phyloP scores from a whole-genome alignment of 192 early-diverging fungal genomes.

The Obelidium mucronatum region DNA sequence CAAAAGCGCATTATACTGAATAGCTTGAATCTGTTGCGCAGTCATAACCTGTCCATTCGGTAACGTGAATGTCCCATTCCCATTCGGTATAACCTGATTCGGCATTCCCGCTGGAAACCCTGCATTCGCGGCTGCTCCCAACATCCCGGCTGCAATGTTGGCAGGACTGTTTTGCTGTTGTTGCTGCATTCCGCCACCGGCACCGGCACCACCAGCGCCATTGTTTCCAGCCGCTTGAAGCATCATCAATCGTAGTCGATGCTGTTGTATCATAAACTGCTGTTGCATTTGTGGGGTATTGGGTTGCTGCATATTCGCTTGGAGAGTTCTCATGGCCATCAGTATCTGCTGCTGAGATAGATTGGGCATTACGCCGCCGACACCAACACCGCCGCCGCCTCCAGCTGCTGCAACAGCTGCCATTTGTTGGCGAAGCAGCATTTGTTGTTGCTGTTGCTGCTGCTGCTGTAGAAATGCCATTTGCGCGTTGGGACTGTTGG shows the following conservation, averaged over 20 bases:
- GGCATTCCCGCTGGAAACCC: neutral
- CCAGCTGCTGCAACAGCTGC: constrained; percentile 2
- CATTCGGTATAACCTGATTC: neutral
- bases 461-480: no score
- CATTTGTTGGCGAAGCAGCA: neutral
- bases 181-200: neutral
- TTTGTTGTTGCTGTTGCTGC: neutral
- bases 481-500: neutral
- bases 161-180: neutral
- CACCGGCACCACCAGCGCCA: no score
- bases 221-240: no score
- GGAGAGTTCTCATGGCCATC: neutral
- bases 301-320: neutral
- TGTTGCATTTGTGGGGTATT: constrained; percentile 24
- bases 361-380: no score
- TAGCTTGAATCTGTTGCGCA: constrained; percentile 6
- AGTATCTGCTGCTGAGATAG: no score
- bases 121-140: neutral
- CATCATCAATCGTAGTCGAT: constrained; percentile 1
- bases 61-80: neutral
- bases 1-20: neutral
- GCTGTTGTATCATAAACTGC: constrained; percentile 17
- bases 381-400: neutral
- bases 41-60: constrained; percentile 12
- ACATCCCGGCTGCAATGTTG: neutral